A percentile compares a stretch with the other conserved stretches of the same genome.
phyloP scores from a whole-genome alignment of 2,329 filamentous ascomycete genomes.

The Alternaria angustiovoidea region DNA sequence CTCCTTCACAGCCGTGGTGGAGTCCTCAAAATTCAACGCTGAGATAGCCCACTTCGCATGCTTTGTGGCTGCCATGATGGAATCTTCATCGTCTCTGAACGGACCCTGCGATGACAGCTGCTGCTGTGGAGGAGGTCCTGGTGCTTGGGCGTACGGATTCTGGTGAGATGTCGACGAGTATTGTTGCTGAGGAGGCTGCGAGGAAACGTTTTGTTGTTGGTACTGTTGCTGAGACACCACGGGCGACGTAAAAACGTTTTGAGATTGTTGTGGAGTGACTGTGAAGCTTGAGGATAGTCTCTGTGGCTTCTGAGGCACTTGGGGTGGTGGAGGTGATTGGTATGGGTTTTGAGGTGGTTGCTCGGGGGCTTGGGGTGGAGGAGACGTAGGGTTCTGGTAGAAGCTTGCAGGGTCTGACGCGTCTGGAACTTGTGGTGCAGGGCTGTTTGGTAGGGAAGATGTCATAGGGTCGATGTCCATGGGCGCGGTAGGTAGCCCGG shows the following conservation, averaged over 20 bases:
- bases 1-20: constrained; percentile 87
- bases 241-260: constrained; percentile 4
- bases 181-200: constrained; percentile 20
- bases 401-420: constrained; percentile 40
- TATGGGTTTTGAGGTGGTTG: constrained; percentile 35
- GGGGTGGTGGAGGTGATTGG: constrained; percentile 19
- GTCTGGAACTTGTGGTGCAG: constrained; percentile 34
- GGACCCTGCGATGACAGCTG: constrained; percentile 43
- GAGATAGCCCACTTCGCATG: constrained; percentile 98
- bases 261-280: background rate
- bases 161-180: constrained; percentile 22
- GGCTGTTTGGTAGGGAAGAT: constrained; percentile 29
- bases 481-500: constrained; percentile 48
- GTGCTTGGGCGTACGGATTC: constrained; percentile 32
- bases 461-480: constrained; percentile 40
- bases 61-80: constrained; percentile 84
- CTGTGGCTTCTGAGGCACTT: constrained; percentile 17
- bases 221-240: constrained; percentile 1
- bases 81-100: constrained; percentile 70
- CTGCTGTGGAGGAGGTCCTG: constrained; percentile 21
- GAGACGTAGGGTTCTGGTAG: constrained; percentile 50
- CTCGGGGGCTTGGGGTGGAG: constrained; percentile 39
- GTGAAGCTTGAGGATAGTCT: constrained; percentile 16
- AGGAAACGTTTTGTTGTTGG: constrained; percentile 9
- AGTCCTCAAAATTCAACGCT: constrained; percentile 95